Evolutionary conservation across 2,329 filamentous ascomycete genomes (phyloP), one percentile per base, ranked within the genome.

Genomic region (Sclerotinia spermophila): DNA sequence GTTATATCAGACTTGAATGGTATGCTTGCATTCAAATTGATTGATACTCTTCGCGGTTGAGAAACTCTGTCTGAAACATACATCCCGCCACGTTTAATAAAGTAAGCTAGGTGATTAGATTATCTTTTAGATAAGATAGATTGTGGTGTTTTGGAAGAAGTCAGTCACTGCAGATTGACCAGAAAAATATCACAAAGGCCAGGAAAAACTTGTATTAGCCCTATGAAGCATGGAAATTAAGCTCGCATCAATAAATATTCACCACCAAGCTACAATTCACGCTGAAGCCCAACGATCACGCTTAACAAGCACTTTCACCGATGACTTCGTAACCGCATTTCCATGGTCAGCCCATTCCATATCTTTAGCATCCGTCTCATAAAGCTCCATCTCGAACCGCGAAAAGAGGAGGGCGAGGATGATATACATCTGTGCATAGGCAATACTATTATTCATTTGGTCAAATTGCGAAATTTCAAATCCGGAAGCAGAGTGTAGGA

Each of bases 271-370:
- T n/a, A n/a, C n/a, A n/a, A n/a, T n/a, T n/a, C n/a, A n/a, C n/a
- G n/a, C n/a, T n/a, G n/a, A n/a, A n/a, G 61, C 61, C 61, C 61
- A 65, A 17, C 44, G 45, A 65, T 65, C 44, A 27, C 33, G 42
- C 44, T 51, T 51, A n/a, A 51, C 24, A 24, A 17, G 10, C 11
- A 67, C 51, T 24, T 58, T 67, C 1, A 67, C 51, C 5, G 65
- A 1, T 2, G 35, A 56, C 35, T 5, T 10, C 13, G 21, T 42
- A 33, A n/a, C 17, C 24, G 65, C 21, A 58, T 30, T 58, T n/a
- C 19, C 35, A 35, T 13, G 17, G 58, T 67, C 65, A 10, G 33
- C 51, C 65, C 65, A 58, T 35, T 67, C 48, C 48, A 67, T 56
- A 24, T 17, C 58, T 10, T 17, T n/a, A 11, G 48, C 51, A 15